Evolutionary conservation across 495 filamentous ascomycete species (phyloP).

Genomic region (Massariosphaeria phaeospora): DNA sequence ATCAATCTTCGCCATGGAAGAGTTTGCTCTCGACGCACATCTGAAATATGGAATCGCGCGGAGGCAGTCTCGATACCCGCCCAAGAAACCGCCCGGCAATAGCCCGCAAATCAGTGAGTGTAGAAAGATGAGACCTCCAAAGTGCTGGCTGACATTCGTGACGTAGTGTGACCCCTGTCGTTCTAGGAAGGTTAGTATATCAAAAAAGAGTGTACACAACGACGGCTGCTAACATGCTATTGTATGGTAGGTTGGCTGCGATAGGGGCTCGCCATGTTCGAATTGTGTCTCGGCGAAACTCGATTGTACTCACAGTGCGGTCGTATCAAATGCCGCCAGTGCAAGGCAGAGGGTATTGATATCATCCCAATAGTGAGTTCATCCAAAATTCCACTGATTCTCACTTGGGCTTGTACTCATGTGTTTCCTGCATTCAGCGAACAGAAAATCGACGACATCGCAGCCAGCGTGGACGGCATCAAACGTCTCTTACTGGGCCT

Average conservation of each 20-base stretch:
- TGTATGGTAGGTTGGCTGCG: conserved; percentile 28
- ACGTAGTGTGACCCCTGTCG: not conserved
- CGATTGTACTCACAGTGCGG: conserved; percentile 31
- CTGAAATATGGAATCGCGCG: not conserved
- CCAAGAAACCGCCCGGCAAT: not conserved
- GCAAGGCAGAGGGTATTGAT: conserved; percentile 34
- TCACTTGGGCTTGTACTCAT: conserved; percentile 3
- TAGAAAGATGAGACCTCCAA: not conserved
- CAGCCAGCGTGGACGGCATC: conserved; percentile 28
- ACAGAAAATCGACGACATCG: conserved; percentile 36
- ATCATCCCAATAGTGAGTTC: conserved; percentile 37
- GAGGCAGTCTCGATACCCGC: not conserved
- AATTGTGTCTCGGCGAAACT: conserved; percentile 32
- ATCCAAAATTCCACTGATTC: not conserved
- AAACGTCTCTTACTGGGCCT: conserved; percentile 28
- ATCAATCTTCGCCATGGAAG: no score
- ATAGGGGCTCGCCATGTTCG: conserved; percentile 32
- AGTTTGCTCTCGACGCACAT: no score
- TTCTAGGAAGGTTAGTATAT: not conserved
- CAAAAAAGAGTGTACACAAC: not conserved
- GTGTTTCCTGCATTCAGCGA: conserved; percentile 12
- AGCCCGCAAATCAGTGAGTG: not conserved
- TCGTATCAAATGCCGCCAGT: conserved; percentile 18
- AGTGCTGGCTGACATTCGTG: not conserved
- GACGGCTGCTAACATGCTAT: not conserved